These are phyloP conservation scores for Elongisporangium prolatum DNA, from an alignment of 352 stramenopile genomes.

Conservation along the genomic window DNA sequence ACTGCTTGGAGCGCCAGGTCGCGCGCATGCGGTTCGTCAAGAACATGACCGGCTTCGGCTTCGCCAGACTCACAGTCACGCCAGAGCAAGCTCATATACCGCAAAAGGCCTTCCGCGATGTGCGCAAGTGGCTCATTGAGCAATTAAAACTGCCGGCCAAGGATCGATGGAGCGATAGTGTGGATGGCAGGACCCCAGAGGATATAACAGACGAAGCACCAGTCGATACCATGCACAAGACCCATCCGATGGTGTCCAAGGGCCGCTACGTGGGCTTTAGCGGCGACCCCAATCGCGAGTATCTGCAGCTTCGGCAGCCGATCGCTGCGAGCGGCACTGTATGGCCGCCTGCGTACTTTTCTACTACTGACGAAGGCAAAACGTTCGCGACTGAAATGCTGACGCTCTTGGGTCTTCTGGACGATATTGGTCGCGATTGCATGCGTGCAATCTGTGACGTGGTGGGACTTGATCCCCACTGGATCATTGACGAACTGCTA, in stretches of 20 bases:
- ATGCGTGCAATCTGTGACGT: slow-evolving; percentile 72
- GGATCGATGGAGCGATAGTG: slow-evolving; percentile 63
- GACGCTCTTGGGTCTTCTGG: slow-evolving; percentile 47
- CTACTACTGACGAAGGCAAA: slow-evolving; percentile 20
- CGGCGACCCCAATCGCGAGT: slow-evolving; percentile 67
- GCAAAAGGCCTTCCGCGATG: slow-evolving; percentile 37
- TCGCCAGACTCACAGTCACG: slow-evolving; percentile 64
- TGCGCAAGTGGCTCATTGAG: slow-evolving; percentile 55
- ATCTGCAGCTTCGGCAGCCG: slow-evolving; percentile 66
- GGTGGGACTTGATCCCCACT: slow-evolving; percentile 57
- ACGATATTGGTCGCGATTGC: slow-evolving; percentile 64
- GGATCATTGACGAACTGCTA: slow-evolving; percentile 62
- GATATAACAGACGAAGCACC: neutral
- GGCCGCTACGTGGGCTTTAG: slow-evolving; percentile 75
- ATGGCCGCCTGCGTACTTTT: slow-evolving; percentile 76
- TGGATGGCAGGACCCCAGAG: slow-evolving; percentile 30
- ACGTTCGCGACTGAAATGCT: slow-evolving; percentile 61
- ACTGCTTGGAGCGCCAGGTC: slow-evolving; percentile 46
- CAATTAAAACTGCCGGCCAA: slow-evolving; percentile 45
- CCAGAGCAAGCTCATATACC: slow-evolving; percentile 58
- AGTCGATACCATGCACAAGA: slow-evolving; percentile 16
- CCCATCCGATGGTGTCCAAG: slow-evolving; percentile 47
- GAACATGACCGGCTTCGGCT: slow-evolving; percentile 70
- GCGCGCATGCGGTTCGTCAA: slow-evolving; percentile 55
- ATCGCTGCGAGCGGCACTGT: slow-evolving; percentile 60